A percentile compares a stretch with the other conserved stretches of the same genome.
These are phyloP conservation scores for Pharnaceum exiguum DNA, from an alignment of 148 eudicot genomes.

Conservation along the genomic window DNA sequence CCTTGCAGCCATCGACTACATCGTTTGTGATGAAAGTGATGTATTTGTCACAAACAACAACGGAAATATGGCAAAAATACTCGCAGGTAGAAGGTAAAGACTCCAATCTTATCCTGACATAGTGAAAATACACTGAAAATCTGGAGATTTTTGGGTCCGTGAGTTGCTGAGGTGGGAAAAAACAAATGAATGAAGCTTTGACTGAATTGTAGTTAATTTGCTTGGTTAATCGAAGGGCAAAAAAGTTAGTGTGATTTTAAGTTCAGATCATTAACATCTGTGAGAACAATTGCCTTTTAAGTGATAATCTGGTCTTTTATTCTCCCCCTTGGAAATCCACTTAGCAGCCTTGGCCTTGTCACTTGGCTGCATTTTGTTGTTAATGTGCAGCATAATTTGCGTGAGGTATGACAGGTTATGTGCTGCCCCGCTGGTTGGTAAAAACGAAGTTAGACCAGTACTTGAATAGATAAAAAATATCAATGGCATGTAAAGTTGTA, in stretches of 20 bases:
- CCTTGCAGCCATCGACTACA: slow-evolving; percentile 94
- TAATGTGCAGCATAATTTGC: too few relatives aligned
- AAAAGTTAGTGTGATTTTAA: not conserved
- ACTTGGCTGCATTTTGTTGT: too few relatives aligned
- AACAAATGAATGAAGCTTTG: not conserved
- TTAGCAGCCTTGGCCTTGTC: too few relatives aligned
- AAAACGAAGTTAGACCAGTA: too few relatives aligned
- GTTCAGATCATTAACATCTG: not conserved
- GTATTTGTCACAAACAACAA: slow-evolving; percentile 94
- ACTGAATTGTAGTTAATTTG: not conserved
- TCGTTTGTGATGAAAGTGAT: slow-evolving; percentile 92
- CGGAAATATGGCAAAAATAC: slow-evolving; percentile 97
- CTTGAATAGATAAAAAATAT: too few relatives aligned
- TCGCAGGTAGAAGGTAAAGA: slow-evolving; percentile 87
- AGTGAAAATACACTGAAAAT: not conserved
- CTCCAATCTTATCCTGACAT: not conserved
- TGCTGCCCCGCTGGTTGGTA: too few relatives aligned
- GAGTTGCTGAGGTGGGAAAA: not conserved
- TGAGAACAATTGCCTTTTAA: too few relatives aligned
- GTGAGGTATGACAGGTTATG: too few relatives aligned
- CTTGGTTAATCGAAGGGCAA: not conserved
- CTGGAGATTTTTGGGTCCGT: not conserved
- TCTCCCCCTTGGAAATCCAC: too few relatives aligned
- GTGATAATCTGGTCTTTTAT: too few relatives aligned
- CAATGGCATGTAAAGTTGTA: too few relatives aligned